phyloP scores from a whole-genome alignment of 148 eudicot genomes.

The Camellia granthamiana region DNA sequence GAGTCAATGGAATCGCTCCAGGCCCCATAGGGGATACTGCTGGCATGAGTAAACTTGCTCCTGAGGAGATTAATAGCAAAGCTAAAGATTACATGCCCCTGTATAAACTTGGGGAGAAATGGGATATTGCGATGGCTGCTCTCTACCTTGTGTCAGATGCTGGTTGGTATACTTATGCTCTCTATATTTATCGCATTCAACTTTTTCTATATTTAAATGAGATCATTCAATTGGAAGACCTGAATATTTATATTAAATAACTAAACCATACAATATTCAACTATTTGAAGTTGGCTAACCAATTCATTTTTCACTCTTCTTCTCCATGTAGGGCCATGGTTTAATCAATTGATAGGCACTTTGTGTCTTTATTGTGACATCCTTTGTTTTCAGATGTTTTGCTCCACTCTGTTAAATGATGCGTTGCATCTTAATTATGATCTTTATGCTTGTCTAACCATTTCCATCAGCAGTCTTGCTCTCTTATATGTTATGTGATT shows the following conservation, averaged over 20 bases:
- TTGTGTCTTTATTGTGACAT: neutral
- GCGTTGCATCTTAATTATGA: neutral
- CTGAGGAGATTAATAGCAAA: conserved; percentile 57
- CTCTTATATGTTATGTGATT: neutral
- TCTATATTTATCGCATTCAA: neutral
- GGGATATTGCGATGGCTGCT: conserved; percentile 98
- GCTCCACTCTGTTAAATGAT: neutral
- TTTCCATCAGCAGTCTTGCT: neutral
- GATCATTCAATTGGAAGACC: neutral
- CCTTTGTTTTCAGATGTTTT: neutral
- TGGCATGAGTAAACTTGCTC: conserved; percentile 87
- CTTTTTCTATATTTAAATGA: neutral
- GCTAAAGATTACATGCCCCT: conserved; percentile 62
- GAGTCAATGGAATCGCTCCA: conserved; percentile 95
- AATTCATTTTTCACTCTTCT: neutral
- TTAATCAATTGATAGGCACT: neutral
- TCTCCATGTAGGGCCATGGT: neutral
- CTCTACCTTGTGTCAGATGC: conserved; percentile 88
- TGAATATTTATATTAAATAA: neutral
- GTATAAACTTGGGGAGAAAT: conserved; percentile 85
- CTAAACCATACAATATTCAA: neutral
- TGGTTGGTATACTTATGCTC: conserved; percentile 39
- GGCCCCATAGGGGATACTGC: conserved; percentile 91
- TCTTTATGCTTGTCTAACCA: neutral
- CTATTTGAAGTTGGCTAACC: neutral